These are phyloP conservation scores for Primulina huaijiensis DNA, from an alignment of 257 asterid species.

Conservation along the genomic window DNA sequence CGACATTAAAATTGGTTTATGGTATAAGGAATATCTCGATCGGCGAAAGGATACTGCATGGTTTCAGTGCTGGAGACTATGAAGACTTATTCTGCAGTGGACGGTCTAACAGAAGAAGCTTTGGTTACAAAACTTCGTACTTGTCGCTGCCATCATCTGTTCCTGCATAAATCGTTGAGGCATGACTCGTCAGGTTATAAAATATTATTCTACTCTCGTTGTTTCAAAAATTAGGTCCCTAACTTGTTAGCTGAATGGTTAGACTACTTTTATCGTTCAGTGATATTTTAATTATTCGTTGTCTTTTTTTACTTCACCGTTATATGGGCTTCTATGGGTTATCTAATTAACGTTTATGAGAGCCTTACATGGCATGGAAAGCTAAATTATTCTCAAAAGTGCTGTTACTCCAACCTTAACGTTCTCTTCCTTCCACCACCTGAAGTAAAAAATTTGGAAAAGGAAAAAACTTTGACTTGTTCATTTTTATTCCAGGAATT, in stretches of 20 bases:
- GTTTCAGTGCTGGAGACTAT: constrained; percentile 78
- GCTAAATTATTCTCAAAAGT: not conserved
- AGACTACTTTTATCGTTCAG: not conserved
- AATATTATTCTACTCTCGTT: constrained; percentile 16
- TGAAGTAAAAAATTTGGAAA: not conserved
- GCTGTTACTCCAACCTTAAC: not conserved
- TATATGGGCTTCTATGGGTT: not conserved
- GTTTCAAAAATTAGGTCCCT: constrained; percentile 12
- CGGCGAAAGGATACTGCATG: constrained; percentile 92
- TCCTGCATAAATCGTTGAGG: constrained; percentile 78
- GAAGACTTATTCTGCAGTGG: constrained; percentile 90
- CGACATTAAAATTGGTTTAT: constrained; percentile 22
- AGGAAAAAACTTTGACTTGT: not conserved
- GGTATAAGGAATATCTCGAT: constrained; percentile 76
- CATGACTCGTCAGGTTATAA: constrained; percentile 74
- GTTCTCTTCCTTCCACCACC: not conserved
- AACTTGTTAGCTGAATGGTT: constrained; percentile 5
- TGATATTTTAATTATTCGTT: constrained; percentile 13
- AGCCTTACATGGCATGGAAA: constrained; percentile 12
- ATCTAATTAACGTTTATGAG: not conserved
- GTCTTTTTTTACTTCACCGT: constrained; percentile 5
- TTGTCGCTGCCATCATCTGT: constrained; percentile 78
- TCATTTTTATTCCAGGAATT: constrained; percentile 1
- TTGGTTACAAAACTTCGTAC: constrained; percentile 90
- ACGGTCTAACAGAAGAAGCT: constrained; percentile 95